Base-by-base conservation (phyloP, 108 stramenopile species). In the Cyclostephanos tholiformis region DNA sequence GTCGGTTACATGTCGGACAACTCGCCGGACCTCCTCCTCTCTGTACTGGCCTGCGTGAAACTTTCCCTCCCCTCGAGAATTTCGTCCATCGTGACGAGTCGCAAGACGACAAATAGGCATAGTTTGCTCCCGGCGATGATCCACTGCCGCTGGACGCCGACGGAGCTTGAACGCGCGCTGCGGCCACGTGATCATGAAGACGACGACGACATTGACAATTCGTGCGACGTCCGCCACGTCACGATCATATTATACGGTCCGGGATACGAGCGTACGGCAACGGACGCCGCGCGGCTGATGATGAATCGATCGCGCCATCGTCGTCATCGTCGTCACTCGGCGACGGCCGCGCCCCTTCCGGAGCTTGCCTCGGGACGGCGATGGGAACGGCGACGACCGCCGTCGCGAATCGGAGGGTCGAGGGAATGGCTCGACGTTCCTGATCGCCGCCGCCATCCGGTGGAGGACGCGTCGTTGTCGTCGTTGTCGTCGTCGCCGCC, bases 131-230 rank as follows among this genome's bases (percentile, higher is more conserved):
- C 84, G 22, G 89, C 86, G 13, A 78, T 94, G 70, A 52, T 94
- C 49, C 91, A 94, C 80, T 72, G 69, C 19, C 76, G 93, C 67
- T 94, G 93, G 93, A 89, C 90, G 23, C 73, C 87, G 2, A 23
- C 52, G 20, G 93, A 94, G 79, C 88, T 91, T 51, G 77, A 75
- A 26, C 41, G 36, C 6, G 90, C 85, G 19, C 65, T 36, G 0
- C 59, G 9, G 0, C 56, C 13, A 69, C 5, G 38, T n/a, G 51
- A 74, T 43, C 35, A 39, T 26, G 61, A 51, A 16, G 36, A 44
- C 12, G 39, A 53, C 56, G 50, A 61, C 58, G 44, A 9, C 32
- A 74, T 12, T 67, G 25, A 30, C 22, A 68, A 58, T 16, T 2
- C 65, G 48, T 17, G 41, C 17, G 22, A 72, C 61, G 38, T 38